Evolutionary conservation across 2,329 filamentous ascomycete genomes (phyloP), one percentile per base, ranked within the genome.

Genomic region (Trichophyton simii): DNA sequence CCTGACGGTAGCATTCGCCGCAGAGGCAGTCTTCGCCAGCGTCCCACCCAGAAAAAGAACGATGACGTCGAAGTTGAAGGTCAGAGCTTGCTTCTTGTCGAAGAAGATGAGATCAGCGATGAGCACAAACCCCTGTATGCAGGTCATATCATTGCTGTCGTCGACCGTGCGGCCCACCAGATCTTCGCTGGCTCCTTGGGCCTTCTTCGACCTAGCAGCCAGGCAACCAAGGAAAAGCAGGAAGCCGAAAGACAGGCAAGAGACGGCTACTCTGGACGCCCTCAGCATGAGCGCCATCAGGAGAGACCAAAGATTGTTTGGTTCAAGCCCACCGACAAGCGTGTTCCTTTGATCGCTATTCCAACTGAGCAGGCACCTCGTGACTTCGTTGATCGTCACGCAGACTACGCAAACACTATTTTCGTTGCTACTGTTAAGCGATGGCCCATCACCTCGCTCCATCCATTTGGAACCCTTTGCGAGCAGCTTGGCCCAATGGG

Each of bases 231-330:
- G 79, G 94, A 99, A 79, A 97, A 97, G 79, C 94, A 99, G 74
- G 94, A 99, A 74, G 94, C 94, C 52, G 94, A 99, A 79, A 86
- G 94, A 65, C 87, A 89, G 67, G 91, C 91, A 68, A 87, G 92
- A 67, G 92, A 97, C 72, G 92, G 91, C 65, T 82, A 82, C 66
- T 77, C 78, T 60, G 86, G 87, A 65, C 83, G 82, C 63, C 83
- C 86, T 60, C 86, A 94, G 66, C 89, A 91, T 64, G 86, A 87
- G 66, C 89, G 91, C 60, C 84, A 89, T 65, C 91, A 95, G 72
- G 94, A 99, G 66, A 96, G 96, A 78, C 94, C 94, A 65, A 99
- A 99, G 85, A 99, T 99, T 76, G 94, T 99, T 48, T 99, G 94
- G 94, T 99, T 99, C 80, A 99, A 99, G 81, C 94, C 94, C 62